Percentiles rank a stretch among this genome's conserved stretches.
These are phyloP conservation scores for Lagenidium giganteum DNA, from an alignment of 352 stramenopile species.

Conservation along the genomic window DNA sequence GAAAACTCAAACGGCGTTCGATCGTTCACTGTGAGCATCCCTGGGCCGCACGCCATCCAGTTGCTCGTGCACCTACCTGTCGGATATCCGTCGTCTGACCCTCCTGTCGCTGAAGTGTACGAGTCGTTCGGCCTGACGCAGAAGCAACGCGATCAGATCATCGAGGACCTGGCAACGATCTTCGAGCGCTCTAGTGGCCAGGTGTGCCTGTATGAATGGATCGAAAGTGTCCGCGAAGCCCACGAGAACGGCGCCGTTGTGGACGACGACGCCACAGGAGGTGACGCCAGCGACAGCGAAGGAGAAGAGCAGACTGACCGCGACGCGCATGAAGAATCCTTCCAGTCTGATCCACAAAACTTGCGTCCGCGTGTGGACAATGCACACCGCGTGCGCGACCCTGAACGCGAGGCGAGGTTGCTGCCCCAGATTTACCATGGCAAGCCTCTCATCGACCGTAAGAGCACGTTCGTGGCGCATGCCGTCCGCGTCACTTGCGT, in stretches of 20 bases:
- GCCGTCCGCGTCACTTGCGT: constrained; percentile 55
- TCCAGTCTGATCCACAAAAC: constrained; percentile 51
- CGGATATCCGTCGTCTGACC: constrained; percentile 61
- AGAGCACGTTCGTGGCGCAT: constrained; percentile 81
- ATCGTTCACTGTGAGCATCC: constrained; percentile 57
- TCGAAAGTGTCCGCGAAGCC: constrained; percentile 73
- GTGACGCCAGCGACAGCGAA: constrained; percentile 4
- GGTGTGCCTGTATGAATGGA: constrained; percentile 86
- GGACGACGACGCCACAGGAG: constrained; percentile 23
- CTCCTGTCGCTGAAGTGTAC: constrained; percentile 73
- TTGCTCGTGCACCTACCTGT: constrained; percentile 67
- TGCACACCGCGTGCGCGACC: constrained; percentile 49
- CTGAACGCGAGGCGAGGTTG: constrained; percentile 41
- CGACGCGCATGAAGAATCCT: constrained; percentile 23
- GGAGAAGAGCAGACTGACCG: constrained; percentile 3
- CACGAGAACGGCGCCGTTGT: constrained; percentile 49
- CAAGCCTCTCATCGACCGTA: constrained; percentile 63
- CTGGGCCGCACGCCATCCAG: constrained; percentile 56
- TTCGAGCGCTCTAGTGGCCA: constrained; percentile 70
- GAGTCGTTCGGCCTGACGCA: constrained; percentile 81
- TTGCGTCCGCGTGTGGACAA: constrained; percentile 58
- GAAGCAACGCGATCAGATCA: constrained; percentile 49
- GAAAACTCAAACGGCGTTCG: constrained; percentile 31
- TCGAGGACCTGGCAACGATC: constrained; percentile 57
- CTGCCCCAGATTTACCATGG: constrained; percentile 69